Evolutionary conservation across 345 rosid species (phyloP), one percentile per base, ranked within the genome.

Genomic region (Pistacia integerrima): DNA sequence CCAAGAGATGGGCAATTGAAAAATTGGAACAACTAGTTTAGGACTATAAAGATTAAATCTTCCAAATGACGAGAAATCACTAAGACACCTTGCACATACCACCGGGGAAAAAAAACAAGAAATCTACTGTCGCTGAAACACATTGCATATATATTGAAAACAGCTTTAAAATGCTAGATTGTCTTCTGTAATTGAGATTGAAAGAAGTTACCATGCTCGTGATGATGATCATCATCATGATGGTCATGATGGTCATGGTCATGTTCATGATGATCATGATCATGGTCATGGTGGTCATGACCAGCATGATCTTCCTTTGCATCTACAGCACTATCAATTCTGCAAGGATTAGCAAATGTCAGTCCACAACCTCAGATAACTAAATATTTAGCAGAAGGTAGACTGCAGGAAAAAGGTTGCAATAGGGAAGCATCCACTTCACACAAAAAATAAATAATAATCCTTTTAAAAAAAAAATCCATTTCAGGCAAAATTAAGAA

Each of bases 291-390:
- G 59, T 87, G 92, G 55, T 75, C 79, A 63, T 88, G 87, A 57
- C 73, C 67, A 25, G 70, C 79, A 78, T 85, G 89, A 65, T 86
- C 92, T 66, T 87, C 88, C 83, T 86, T 87, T 64, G 85, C 81
- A 41, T 54, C 85, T 33, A 95, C 90, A 67, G 91, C 79, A 86
- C 91, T 90, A 85, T 90, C 99, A 66, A 93, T 95, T 87, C 99
- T 95, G 86, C 52, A 85, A 73, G 64, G 64, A 49, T 65, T 61
- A 66, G 70, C 22, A 66, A 68, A 66, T 11, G 63, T 80, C 67
- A 79, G 68, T 11, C 72, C 61, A 64, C 11, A 73, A 51, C 22
- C 71, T 44, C 67, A 81, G 57, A 69, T 33, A 13, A 17, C 35
- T n/a, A 48, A 60, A 36, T 59, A 33, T 64, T 38, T 35, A 12